Percentiles rank a stretch among this genome's conserved stretches.
Evolutionary conservation across 805 yeast species (phyloP).

Genomic region (Scheffersomyces coipomensis): DNA sequence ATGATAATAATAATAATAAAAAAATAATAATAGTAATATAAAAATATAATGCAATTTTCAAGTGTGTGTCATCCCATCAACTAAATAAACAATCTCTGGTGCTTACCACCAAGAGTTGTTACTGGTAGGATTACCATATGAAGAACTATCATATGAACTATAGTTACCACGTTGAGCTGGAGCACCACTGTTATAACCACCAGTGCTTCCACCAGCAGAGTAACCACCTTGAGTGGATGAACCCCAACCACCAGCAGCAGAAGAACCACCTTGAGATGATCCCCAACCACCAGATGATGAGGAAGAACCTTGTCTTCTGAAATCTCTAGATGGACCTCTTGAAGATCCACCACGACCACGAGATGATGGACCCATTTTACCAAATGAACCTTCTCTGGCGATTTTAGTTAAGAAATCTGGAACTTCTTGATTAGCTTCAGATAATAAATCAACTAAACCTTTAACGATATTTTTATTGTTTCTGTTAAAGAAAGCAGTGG

Average conservation of each 20-base stretch:
- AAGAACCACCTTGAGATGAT: conserved; percentile 24
- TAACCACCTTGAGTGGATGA: conserved; percentile 12
- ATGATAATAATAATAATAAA: conserved; percentile 2
- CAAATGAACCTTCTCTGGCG: conserved; percentile 69
- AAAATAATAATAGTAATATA: not conserved
- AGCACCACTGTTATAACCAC: conserved; percentile 12
- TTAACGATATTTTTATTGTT: conserved; percentile 86
- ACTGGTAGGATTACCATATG: conserved; percentile 35
- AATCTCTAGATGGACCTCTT: conserved; percentile 50
- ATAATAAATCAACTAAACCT: conserved; percentile 80
- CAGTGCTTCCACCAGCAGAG: conserved; percentile 16
- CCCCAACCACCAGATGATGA: conserved; percentile 23
- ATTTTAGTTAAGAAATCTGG: conserved; percentile 84
- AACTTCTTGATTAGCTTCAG: conserved; percentile 97
- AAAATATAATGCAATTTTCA: not conserved
- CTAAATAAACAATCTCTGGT: not conserved
- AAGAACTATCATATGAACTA: conserved; percentile 22
- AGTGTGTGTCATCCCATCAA: not conserved
- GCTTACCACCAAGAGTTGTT: conserved; percentile 43
- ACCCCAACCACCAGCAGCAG: conserved; percentile 25
- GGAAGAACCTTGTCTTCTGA: conserved; percentile 47
- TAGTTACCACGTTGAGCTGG: conserved; percentile 5
- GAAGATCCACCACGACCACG: conserved; percentile 55
- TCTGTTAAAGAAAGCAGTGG: conserved; percentile 98
- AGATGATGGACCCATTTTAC: conserved; percentile 40